Base-by-base conservation (phyloP, 331 rosid species). In the Spiraea crenata region DNA sequence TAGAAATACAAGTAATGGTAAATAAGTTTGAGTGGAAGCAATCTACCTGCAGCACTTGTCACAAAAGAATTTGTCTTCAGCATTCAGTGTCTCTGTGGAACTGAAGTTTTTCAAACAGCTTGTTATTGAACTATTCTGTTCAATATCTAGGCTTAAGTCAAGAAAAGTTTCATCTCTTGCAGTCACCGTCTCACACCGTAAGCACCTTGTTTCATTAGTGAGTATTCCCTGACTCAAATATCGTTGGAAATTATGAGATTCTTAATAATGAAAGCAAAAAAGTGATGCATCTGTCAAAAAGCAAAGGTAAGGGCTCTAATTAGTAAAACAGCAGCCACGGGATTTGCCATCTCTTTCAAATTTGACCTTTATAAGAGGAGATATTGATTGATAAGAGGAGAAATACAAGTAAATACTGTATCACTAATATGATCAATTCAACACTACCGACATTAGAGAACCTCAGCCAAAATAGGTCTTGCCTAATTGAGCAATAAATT, bases 41-140 rank as follows among this genome's bases (percentile, higher is more conserved):
- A 70, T 73, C 82, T 76, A 95, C 99, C 99, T 95, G 96, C 98
- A 92, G 84, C 99, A 95, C 84, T 95, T 95, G 85, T 95, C 99
- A 47, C 99, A 95, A 83, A 95, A 95, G 63, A 95, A 95, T 55
- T 95, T 95, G 89, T 95, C 99, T 82, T 95, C 98, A 0, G 99
- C 99, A 68, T 95, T 89, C 86, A 95, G 71, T 6, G 96, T 95
- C 82, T 95, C 99, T 1, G 99, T 95, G 57, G 99, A 95, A 76
- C 99, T 95, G 89, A 95, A 95, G 85, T 95, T 95, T 86, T 89
- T 95, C 91, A 95, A 83, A 65, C 99, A 95, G 86, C 99, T 89
- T 67, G 99, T 95, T 79, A 95, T 89, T 69, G 99, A 95, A 82
- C 98, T 95, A 85, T 95, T 95, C 76, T 91, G 99, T 73, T 95